Evolutionary conservation across 2,329 filamentous ascomycete species (phyloP).

Genomic region (Talaromyces piceae): DNA sequence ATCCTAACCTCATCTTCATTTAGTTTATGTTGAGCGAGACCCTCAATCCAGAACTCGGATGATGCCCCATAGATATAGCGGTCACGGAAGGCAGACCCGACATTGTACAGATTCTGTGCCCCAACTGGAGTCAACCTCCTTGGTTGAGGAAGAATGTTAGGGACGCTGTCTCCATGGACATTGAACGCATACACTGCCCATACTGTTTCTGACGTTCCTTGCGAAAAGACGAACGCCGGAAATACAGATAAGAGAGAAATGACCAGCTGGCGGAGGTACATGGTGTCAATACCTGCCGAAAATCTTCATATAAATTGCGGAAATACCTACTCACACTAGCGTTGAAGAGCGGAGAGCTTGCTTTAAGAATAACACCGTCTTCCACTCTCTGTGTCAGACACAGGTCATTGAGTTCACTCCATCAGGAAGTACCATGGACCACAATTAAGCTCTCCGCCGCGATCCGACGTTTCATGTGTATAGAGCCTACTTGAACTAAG

Average conservation of each 20-base stretch:
- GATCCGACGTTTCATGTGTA: conserved; percentile 4
- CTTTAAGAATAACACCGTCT: background rate
- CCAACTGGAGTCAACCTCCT: conserved; percentile 46
- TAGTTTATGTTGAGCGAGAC: conserved; percentile 39
- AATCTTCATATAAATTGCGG: background rate
- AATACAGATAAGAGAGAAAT: conserved; percentile 3
- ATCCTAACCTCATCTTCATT: conserved; percentile 42
- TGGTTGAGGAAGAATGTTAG: conserved; percentile 30
- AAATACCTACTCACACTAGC: background rate
- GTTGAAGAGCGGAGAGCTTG: background rate
- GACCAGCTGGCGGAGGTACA: background rate
- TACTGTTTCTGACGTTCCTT: conserved; percentile 27
- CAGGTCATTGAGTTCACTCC: conserved; percentile 4
- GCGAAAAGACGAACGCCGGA: conserved; percentile 16
- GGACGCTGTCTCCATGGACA: conserved; percentile 49
- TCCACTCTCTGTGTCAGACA: conserved; percentile 7
- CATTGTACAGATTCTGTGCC: conserved; percentile 45
- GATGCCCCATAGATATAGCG: conserved; percentile 43
- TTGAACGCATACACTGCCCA: conserved; percentile 49
- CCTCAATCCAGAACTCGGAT: conserved; percentile 32
- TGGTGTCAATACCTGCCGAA: background rate
- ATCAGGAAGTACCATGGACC: conserved; percentile 1
- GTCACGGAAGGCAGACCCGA: conserved; percentile 45
- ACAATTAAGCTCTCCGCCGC: conserved; percentile 5
- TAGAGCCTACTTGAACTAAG: background rate